Evolutionary conservation across 2,329 filamentous ascomycete species (phyloP).

Genomic region (Furcasterigmium sp.): DNA sequence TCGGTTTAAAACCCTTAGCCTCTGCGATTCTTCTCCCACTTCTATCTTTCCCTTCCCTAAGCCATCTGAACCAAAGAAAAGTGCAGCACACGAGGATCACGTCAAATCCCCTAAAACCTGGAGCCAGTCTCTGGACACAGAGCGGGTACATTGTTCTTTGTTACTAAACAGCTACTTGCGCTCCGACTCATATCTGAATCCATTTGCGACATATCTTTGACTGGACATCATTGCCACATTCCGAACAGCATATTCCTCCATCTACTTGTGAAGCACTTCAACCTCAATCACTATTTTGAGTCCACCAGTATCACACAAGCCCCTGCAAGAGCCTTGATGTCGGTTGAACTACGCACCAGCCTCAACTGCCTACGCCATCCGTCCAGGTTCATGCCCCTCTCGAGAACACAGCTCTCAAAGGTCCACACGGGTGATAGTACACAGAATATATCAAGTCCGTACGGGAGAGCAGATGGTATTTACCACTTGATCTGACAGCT

Average conservation of each 20-base stretch:
- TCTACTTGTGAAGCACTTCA: slow-evolving; percentile 6
- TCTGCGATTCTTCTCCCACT: slow-evolving; percentile 7
- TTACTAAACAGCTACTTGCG: slow-evolving; percentile 13
- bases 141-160: slow-evolving; percentile 10
- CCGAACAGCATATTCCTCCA: background rate
- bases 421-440: slow-evolving; percentile 53
- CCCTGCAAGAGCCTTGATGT: slow-evolving; percentile 42
- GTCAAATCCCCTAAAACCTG: slow-evolving; percentile 9
- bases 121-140: slow-evolving; percentile 14
- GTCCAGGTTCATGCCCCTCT: slow-evolving; percentile 52
- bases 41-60: slow-evolving; percentile 2
- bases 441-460: slow-evolving; percentile 42
- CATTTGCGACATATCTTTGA: no score
- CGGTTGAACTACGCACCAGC: slow-evolving; percentile 51
- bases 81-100: no score
- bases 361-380: slow-evolving; percentile 52
- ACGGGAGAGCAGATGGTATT: no score
- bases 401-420: slow-evolving; percentile 48
- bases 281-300: background rate
- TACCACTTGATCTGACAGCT: background rate
- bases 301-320: slow-evolving; percentile 5
- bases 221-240: no score
- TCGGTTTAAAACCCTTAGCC: background rate
- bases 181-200: no score
- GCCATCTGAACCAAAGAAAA: slow-evolving; percentile 5